Evolutionary conservation across 176 grass and related monocot species (phyloP).

Genomic region (Oryza brachyantha): DNA sequence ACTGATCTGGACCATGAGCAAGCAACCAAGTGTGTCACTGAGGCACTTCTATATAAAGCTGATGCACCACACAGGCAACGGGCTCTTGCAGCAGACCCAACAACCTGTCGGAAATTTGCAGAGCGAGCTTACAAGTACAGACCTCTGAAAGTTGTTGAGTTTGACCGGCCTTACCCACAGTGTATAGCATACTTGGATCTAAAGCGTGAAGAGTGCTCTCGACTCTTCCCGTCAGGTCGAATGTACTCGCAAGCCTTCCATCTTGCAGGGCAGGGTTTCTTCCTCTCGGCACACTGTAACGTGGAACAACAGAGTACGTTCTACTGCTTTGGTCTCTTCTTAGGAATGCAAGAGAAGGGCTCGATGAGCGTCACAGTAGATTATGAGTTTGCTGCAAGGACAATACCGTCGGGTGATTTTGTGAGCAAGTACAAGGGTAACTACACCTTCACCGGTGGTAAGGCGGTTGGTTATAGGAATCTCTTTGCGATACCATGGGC

Average conservation of each 20-base stretch:
- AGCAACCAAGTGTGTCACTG: constrained; percentile 51
- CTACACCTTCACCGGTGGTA: constrained; percentile 87
- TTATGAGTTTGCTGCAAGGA: constrained; percentile 73
- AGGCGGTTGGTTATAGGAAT: constrained; percentile 72
- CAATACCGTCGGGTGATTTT: constrained; percentile 51
- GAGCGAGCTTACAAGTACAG: constrained; percentile 69
- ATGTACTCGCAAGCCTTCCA: constrained; percentile 76
- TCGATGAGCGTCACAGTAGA: constrained; percentile 68
- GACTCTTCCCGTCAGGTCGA: constrained; percentile 55
- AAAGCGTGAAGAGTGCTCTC: constrained; percentile 63
- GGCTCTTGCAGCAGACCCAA: constrained; percentile 41
- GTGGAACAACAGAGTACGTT: constrained; percentile 52
- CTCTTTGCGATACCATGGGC: constrained; percentile 77
- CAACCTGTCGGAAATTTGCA: constrained; percentile 32
- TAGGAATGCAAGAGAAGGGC: constrained; percentile 94
- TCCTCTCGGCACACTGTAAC: constrained; percentile 63
- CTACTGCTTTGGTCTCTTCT: constrained; percentile 69
- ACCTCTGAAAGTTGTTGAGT: constrained; percentile 79
- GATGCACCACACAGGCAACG: constrained; percentile 57
- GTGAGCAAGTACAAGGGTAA: constrained; percentile 73
- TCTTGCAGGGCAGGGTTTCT: constrained; percentile 71
- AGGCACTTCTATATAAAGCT: constrained; percentile 71
- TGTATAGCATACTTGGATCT: constrained; percentile 83
- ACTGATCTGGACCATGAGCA: constrained; percentile 63
- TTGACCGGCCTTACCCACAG: constrained; percentile 69